Evolutionary conservation across 306 rosid species (phyloP).

Genomic region (Dicorynia guianensis): DNA sequence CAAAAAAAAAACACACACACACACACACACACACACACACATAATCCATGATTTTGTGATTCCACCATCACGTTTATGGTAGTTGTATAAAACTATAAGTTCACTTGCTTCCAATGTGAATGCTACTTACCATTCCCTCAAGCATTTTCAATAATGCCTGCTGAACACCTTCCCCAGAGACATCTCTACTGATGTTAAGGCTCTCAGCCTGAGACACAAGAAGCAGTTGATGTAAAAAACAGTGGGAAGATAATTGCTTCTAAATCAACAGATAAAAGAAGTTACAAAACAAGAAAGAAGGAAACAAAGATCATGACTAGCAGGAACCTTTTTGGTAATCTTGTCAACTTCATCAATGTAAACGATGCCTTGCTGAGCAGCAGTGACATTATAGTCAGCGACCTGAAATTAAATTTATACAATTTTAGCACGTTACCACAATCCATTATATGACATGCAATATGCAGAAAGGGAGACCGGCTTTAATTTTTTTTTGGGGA

Average conservation of each 20-base stretch:
- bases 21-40: too few species aligned
- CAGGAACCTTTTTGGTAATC: slow-evolving; percentile 89
- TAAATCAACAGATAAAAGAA: slow-evolving; percentile 1
- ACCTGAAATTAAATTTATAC: slow-evolving; percentile 55
- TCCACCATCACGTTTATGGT: slow-evolving; percentile 1
- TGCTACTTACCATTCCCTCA: slow-evolving; percentile 91
- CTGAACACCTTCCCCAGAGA: slow-evolving; percentile 98
- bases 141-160: slow-evolving; percentile 97
- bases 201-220: slow-evolving; percentile 86
- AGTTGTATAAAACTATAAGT: slow-evolving; percentile 17
- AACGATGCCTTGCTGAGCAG: slow-evolving; percentile 97
- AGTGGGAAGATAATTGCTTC: slow-evolving; percentile 12
- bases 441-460: background rate
- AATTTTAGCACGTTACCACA: background rate
- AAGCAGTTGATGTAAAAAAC: slow-evolving; percentile 34
- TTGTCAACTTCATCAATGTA: slow-evolving; percentile 99
- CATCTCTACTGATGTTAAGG: slow-evolving; percentile 96
- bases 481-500: too few species aligned
- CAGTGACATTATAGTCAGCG: slow-evolving; percentile 94
- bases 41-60: background rate
- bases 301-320: slow-evolving; percentile 5
- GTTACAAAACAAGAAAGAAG: background rate
- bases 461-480: background rate
- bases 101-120: slow-evolving; percentile 26
- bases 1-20: too few species aligned